Conservation (phyloP, 495 filamentous ascomycete species). For the Daldinia caldariorum region DNA sequence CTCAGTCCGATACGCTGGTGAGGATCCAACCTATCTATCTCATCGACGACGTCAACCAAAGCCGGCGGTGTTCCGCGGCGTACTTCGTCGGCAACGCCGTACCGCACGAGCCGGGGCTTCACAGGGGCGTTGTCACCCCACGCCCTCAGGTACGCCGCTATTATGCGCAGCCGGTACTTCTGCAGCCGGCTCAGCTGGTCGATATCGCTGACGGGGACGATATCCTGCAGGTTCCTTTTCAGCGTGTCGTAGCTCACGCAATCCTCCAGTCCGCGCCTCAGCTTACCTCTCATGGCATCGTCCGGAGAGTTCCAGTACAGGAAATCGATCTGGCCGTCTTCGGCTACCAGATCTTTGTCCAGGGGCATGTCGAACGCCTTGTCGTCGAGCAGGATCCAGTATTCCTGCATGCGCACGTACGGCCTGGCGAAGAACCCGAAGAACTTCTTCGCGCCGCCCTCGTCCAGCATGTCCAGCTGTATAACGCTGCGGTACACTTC, state of each 20-base stretch:
- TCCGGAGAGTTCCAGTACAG: not conserved
- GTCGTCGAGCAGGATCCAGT: constrained; percentile 17
- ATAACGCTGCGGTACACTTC: constrained; percentile 12
- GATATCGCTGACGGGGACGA: constrained; percentile 1
- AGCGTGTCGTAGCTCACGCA: not conserved
- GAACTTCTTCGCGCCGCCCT: not conserved
- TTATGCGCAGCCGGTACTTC: constrained; percentile 1
- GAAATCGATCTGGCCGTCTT: not conserved
- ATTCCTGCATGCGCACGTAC: constrained; percentile 15
- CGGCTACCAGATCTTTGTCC: no score
- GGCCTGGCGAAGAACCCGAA: constrained; percentile 22
- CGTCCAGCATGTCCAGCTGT: not conserved
- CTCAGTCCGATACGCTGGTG: not conserved
- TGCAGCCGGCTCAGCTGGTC: not conserved
- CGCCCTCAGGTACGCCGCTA: constrained; percentile 4
- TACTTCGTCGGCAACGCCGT: not conserved
- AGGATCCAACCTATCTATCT: not conserved
- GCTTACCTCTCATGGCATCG: not conserved
- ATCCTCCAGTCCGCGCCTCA: not conserved
- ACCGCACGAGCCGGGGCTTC: constrained; percentile 18
- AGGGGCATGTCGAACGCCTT: not conserved
- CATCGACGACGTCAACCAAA: constrained; percentile 1
- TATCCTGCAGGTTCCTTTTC: not conserved
- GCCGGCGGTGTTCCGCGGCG: not conserved
- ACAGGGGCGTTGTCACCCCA: constrained; percentile 15